Evolutionary conservation across 345 rosid genomes (phyloP), one percentile per base, ranked within the genome.

Genomic region (Litchi chinensis): DNA sequence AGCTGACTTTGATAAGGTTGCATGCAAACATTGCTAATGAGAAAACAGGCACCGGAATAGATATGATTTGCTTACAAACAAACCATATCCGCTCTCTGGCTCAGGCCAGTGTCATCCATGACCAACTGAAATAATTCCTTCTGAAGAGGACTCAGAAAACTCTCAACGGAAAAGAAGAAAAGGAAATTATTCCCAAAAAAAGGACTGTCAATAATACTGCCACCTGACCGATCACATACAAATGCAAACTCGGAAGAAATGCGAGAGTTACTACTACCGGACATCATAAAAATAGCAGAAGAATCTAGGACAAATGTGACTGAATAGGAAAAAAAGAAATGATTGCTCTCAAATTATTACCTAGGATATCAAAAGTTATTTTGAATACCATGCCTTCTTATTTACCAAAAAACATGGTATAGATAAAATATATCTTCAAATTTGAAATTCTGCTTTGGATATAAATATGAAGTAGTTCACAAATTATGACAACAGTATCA

Each of bases 141-240:
- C 3, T 41, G 44, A 41, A 4, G 44, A 41, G 44, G 44, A 41
- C 44, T 41, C 44, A 41, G 44, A 41, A 41, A 56, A 56, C 62
- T 56, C 62, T 56, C 21, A 56, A 56, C 5, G 21, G 62, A 16
- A 41, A 41, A 41, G 5, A 26, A 26, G 0, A 4, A 41, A 41
- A 41, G n/a, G n/a, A n/a, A 41, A 41, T 4, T 4, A 41, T 41
- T 41, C 44, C 44, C 3, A 41, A 4, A 41, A 41, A 41, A 26
- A 26, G 1, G 16, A 48, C 54, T 48, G 54, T 10, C 15, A 48
- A 11, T 48, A 48, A 48, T 48, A 48, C 1, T 48, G 41, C 91
- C 91, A 21, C 89, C 91, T 3, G 82, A 82, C 26, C 85, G 82
- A 81, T 77, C 65, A 82, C 91, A 88, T 5, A 86, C 19, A 43